phyloP scores from a whole-genome alignment of 208 protist species.

The Trypanosomatidae sp. region DNA sequence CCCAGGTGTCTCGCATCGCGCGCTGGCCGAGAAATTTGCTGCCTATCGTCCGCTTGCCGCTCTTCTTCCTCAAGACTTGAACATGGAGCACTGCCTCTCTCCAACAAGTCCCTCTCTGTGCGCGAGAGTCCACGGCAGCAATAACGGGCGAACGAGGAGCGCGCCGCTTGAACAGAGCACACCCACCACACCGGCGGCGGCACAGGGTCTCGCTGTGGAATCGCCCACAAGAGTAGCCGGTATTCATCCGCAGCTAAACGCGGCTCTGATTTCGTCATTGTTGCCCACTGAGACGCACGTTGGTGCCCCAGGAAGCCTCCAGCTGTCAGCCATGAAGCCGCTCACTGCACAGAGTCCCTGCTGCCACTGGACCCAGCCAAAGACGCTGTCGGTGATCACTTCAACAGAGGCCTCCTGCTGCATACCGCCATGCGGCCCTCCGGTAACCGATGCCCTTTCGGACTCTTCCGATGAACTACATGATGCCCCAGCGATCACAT shows the following conservation, averaged over 20 bases:
- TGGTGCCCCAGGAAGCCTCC: neutral
- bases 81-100: neutral
- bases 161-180: neutral
- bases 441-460: neutral
- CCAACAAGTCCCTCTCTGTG: neutral
- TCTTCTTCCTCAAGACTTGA: slow-evolving; percentile 1
- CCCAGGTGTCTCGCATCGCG: neutral
- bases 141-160: neutral
- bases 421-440: neutral
- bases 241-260: neutral
- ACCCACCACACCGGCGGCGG: neutral
- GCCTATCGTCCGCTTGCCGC: neutral
- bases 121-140: too few relatives aligned
- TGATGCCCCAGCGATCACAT: neutral
- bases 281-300: neutral
- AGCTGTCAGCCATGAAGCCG: neutral
- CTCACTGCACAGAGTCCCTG: neutral
- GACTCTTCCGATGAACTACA: neutral
- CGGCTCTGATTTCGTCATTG: neutral
- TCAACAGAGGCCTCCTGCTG: neutral
- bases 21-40: neutral
- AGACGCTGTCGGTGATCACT: neutral
- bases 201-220: neutral
- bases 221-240: neutral
- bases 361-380: neutral